Percentiles rank a stretch among this genome's conserved stretches.
Conservation (phyloP, 345 rosid species). For the Noccaea bulbosa region DNA sequence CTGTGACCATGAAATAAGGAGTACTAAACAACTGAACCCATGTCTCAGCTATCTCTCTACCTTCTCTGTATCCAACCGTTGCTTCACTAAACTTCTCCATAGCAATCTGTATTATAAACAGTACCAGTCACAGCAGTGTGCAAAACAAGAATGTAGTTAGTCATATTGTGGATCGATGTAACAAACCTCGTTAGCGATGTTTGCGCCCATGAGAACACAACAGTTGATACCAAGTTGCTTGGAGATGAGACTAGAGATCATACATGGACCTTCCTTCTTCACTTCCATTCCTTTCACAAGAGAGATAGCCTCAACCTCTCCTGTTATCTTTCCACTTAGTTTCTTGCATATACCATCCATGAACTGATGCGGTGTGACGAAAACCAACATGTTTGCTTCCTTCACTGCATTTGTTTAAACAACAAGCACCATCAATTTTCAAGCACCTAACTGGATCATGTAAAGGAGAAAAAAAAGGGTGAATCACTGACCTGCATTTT, state of each 20-base stretch:
- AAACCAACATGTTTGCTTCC: constrained; percentile 89
- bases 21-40: constrained; percentile 92
- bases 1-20: constrained; percentile 81
- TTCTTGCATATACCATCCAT: constrained; percentile 87
- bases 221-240: constrained; percentile 73
- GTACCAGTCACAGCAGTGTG: constrained; percentile 2
- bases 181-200: constrained; percentile 90
- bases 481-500: constrained; percentile 63
- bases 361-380: constrained; percentile 94
- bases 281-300: constrained; percentile 98
- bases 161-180: neutral
- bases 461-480: neutral
- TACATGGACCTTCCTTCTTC: constrained; percentile 89
- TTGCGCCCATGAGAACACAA: constrained; percentile 95
- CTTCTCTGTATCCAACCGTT: constrained; percentile 80
- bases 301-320: constrained; percentile 78
- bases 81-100: constrained; percentile 95
- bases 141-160: neutral
- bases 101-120: constrained; percentile 62
- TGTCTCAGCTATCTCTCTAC: constrained; percentile 67
- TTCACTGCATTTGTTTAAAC: constrained; percentile 53
- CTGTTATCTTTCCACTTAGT: constrained; percentile 66
- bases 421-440: neutral
- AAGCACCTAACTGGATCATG: neutral
- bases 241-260: constrained; percentile 86